Evolutionary conservation across 495 filamentous ascomycete species (phyloP).

Genomic region (Bacidia rubella): DNA sequence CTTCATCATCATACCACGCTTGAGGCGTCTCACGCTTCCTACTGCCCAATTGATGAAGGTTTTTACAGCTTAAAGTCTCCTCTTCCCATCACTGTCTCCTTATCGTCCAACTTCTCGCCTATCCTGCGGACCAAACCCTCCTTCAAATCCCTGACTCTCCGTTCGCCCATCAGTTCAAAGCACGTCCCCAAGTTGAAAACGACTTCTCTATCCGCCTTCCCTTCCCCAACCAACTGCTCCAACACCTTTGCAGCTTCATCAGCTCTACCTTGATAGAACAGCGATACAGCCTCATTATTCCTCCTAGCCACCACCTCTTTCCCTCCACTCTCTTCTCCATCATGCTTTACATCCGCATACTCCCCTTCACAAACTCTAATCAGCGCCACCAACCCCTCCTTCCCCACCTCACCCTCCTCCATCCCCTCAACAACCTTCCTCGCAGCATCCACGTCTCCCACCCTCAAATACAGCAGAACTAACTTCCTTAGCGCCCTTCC

Average conservation of each 20-base stretch:
- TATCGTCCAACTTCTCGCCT: slow-evolving; percentile 45
- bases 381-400: slow-evolving; percentile 44
- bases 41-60: too few species aligned
- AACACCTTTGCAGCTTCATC: slow-evolving; percentile 47
- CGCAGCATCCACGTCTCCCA: slow-evolving; percentile 65
- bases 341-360: slow-evolving; percentile 43
- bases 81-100: slow-evolving; percentile 46
- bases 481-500: slow-evolving; percentile 28
- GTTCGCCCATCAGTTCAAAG: slow-evolving; percentile 83
- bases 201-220: slow-evolving; percentile 54
- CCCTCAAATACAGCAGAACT: slow-evolving; percentile 56
- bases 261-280: slow-evolving; percentile 66
- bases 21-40: too few species aligned
- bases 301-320: slow-evolving; percentile 29
- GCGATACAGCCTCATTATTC: slow-evolving; percentile 68
- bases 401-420: slow-evolving; percentile 11
- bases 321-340: slow-evolving; percentile 39
- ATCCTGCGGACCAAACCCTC: slow-evolving; percentile 52
- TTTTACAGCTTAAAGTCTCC: slow-evolving; percentile 66
- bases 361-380: slow-evolving; percentile 66
- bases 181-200: slow-evolving; percentile 84
- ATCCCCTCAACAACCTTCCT: slow-evolving; percentile 16
- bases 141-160: slow-evolving; percentile 49
- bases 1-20: too few species aligned
- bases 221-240: slow-evolving; percentile 45